A percentile compares a stretch with the other conserved stretches of the same genome.
Evolutionary conservation across 2,329 filamentous ascomycete species (phyloP).

Genomic region (Fusarium lateritium): DNA sequence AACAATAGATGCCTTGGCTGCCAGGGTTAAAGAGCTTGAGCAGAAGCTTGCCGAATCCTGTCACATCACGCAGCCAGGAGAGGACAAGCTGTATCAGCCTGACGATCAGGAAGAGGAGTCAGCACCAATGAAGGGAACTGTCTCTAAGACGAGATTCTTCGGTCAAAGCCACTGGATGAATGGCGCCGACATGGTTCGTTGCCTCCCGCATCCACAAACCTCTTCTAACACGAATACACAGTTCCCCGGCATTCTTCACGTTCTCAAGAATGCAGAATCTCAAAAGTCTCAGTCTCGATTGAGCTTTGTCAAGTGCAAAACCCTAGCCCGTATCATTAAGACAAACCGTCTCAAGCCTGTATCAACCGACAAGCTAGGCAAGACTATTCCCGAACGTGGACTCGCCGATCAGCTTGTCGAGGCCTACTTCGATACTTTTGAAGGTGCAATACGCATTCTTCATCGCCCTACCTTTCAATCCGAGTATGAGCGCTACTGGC

Average conservation of each 20-base stretch:
- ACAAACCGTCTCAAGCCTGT: constrained; percentile 55
- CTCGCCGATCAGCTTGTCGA: constrained; percentile 67
- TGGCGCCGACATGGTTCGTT: constrained; percentile 58
- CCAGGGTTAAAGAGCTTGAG: constrained; percentile 61
- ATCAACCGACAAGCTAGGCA: constrained; percentile 56
- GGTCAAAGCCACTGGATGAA: constrained; percentile 68
- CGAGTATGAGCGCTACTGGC: constrained; percentile 68
- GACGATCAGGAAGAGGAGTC: constrained; percentile 15
- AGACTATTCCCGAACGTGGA: constrained; percentile 55
- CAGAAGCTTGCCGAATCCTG: constrained; percentile 56
- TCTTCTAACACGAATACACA: constrained; percentile 30
- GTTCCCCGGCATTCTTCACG: constrained; percentile 51
- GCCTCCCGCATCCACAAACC: background rate
- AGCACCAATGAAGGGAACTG: constrained; percentile 51
- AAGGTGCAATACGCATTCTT: constrained; percentile 70
- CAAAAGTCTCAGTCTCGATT: constrained; percentile 52
- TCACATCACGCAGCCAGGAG: constrained; percentile 40
- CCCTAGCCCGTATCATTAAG: constrained; percentile 60
- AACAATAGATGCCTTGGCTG: constrained; percentile 54
- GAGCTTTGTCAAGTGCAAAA: constrained; percentile 58
- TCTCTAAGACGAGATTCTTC: constrained; percentile 63
- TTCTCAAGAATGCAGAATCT: constrained; percentile 48
- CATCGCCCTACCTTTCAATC: constrained; percentile 70
- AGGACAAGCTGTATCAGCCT: constrained; percentile 23
- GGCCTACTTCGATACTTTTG: constrained; percentile 69